Conservation (phyloP, 1,284 basidiomycete genomes). For the Boletus holoroseus region DNA sequence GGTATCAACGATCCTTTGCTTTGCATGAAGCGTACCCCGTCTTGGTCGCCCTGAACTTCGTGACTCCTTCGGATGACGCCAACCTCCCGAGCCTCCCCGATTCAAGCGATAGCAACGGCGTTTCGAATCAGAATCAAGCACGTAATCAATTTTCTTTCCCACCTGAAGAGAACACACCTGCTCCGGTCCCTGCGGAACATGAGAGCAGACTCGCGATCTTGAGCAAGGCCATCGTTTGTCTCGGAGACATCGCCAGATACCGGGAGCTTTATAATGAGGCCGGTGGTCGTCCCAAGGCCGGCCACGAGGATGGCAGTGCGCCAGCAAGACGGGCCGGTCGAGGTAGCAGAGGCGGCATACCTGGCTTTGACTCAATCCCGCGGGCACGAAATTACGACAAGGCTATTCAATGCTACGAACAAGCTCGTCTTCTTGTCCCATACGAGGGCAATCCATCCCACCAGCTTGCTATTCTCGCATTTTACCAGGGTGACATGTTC, state of each 20-base stretch:
- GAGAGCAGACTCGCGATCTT: slow-evolving; percentile 65
- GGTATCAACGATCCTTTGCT: slow-evolving; percentile 65
- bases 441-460: slow-evolving; percentile 86
- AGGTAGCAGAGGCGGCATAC: slow-evolving; percentile 42
- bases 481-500: slow-evolving; percentile 81
- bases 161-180: slow-evolving; percentile 40
- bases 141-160: slow-evolving; percentile 56
- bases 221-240: slow-evolving; percentile 84
- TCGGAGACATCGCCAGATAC: slow-evolving; percentile 93
- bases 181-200: slow-evolving; percentile 49
- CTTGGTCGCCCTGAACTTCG: slow-evolving; percentile 54
- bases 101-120: slow-evolving; percentile 23
- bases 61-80: slow-evolving; percentile 19
- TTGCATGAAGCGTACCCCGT: slow-evolving; percentile 54
- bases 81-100: slow-evolving; percentile 33
- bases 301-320: slow-evolving; percentile 51
- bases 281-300: slow-evolving; percentile 57
- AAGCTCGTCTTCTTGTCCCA: slow-evolving; percentile 77
- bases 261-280: slow-evolving; percentile 82
- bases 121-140: slow-evolving; percentile 20
- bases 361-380: slow-evolving; percentile 38
- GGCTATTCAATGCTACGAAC: slow-evolving; percentile 78
- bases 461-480: slow-evolving; percentile 89
- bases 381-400: slow-evolving; percentile 66
- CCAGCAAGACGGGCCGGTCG: slow-evolving; percentile 40